Percentiles rank a stretch among this genome's conserved stretches.
Conservation (phyloP, 306 rosid genomes). For the Rosa rugosa region DNA sequence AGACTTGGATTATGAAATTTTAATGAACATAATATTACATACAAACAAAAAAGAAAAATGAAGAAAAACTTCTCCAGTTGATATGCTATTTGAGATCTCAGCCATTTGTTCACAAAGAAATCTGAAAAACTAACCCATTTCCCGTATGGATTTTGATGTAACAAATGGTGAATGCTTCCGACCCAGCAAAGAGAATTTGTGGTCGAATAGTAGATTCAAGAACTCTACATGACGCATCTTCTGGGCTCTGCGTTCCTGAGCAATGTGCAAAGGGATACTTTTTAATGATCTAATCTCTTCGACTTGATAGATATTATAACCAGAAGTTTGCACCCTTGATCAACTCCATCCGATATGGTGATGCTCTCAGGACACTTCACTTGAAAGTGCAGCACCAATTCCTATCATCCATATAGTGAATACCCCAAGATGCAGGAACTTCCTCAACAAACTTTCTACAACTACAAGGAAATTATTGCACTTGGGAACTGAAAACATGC, state of each 20-base stretch:
- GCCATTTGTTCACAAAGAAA: background rate
- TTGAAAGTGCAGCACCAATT: constrained; percentile 20
- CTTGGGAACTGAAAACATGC: background rate
- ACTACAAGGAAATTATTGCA: constrained; percentile 13
- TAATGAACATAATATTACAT: background rate
- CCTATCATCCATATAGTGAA: constrained; percentile 20
- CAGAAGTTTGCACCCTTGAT: constrained; percentile 16
- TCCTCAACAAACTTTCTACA: background rate
- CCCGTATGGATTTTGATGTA: constrained; percentile 17
- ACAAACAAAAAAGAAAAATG: background rate
- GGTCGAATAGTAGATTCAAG: constrained; percentile 8
- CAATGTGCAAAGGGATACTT: background rate
- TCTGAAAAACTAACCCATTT: background rate
- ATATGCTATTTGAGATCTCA: background rate
- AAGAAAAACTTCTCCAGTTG: background rate
- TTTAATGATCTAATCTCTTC: background rate
- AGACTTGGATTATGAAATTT: background rate
- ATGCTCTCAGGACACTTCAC: constrained; percentile 12
- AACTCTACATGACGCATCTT: constrained; percentile 26
- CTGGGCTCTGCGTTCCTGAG: background rate
- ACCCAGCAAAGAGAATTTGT: background rate
- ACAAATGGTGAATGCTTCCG: constrained; percentile 1
- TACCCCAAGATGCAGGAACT: constrained; percentile 22
- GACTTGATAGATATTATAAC: constrained; percentile 11
- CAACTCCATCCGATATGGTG: background rate